phyloP scores from a whole-genome alignment of 805 yeast genomes.

The Metschnikowia bowlesiae region DNA sequence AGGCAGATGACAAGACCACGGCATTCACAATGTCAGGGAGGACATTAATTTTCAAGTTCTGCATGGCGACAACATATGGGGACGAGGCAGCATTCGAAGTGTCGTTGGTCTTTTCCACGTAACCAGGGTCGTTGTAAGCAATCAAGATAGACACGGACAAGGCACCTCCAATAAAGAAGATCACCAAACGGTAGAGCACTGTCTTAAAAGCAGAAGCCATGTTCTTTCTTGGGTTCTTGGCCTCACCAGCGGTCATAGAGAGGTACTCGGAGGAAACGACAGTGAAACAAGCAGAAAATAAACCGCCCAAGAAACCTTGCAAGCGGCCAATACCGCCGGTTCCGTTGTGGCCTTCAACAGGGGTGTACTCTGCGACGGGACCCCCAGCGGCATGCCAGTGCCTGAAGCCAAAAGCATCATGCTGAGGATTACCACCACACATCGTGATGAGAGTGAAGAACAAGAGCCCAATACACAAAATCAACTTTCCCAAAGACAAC shows the following conservation, averaged over 20 bases:
- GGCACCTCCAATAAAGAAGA: conserved; percentile 44
- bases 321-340: conserved; percentile 37
- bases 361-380: conserved; percentile 29
- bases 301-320: conserved; percentile 40
- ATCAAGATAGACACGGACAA: conserved; percentile 37
- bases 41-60: conserved; percentile 15
- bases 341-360: conserved; percentile 20
- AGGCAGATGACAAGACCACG: conserved; percentile 16
- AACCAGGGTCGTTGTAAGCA: conserved; percentile 18
- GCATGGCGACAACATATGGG: conserved; percentile 22
- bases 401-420: conserved; percentile 49
- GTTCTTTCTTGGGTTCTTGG: conserved; percentile 37
- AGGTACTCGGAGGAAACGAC: conserved; percentile 44
- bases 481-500: conserved; percentile 59
- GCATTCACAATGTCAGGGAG: conserved; percentile 19
- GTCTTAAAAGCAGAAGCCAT: conserved; percentile 40
- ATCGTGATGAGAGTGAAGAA: conserved; percentile 73
- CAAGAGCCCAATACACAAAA: conserved; percentile 68
- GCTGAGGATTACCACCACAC: conserved; percentile 83
- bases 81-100: conserved; percentile 19
- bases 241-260: conserved; percentile 43
- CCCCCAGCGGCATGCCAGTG: conserved; percentile 39
- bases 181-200: conserved; percentile 40
- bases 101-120: conserved; percentile 11
- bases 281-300: conserved; percentile 35